Evolutionary conservation across 495 filamentous ascomycete genomes (phyloP).

Genomic region (Aspergillus diversus): DNA sequence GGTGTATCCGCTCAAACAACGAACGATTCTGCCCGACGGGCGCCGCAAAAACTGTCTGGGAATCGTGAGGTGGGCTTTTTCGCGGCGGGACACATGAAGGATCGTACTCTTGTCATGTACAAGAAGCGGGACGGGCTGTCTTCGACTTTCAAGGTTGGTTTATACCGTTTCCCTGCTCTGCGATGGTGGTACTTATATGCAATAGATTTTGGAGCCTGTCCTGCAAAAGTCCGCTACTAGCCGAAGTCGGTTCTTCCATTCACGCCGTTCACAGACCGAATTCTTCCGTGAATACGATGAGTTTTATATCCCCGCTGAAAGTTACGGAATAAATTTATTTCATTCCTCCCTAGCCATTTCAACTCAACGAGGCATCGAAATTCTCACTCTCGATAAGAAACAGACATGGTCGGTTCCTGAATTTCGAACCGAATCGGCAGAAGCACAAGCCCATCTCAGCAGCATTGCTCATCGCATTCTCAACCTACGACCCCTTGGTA

Average conservation of each 20-base stretch:
- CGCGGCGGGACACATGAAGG: constrained; percentile 94
- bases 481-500: constrained; percentile 83
- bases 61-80: constrained; percentile 93
- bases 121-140: constrained; percentile 91
- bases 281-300: constrained; percentile 98
- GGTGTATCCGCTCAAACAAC: constrained; percentile 58
- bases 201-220: constrained; percentile 83
- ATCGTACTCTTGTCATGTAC: constrained; percentile 90
- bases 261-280: constrained; percentile 75
- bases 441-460: constrained; percentile 66
- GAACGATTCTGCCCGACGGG: constrained; percentile 66
- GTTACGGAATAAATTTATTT: constrained; percentile 93
- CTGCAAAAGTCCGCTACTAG: constrained; percentile 69
- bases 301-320: constrained; percentile 98
- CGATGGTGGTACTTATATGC: constrained; percentile 2
- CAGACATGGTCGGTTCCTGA: constrained; percentile 88
- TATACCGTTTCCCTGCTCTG: background rate
- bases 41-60: constrained; percentile 89
- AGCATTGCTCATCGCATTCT: constrained; percentile 80
- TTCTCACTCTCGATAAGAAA: constrained; percentile 96
- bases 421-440: constrained; percentile 55
- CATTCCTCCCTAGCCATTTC: constrained; percentile 88
- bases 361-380: constrained; percentile 91
- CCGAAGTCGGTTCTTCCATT: constrained; percentile 68
- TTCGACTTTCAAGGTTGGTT: constrained; percentile 80